These are phyloP conservation scores for Penicillium maclennaniae DNA, from an alignment of 495 filamentous ascomycete species.

Conservation along the genomic window DNA sequence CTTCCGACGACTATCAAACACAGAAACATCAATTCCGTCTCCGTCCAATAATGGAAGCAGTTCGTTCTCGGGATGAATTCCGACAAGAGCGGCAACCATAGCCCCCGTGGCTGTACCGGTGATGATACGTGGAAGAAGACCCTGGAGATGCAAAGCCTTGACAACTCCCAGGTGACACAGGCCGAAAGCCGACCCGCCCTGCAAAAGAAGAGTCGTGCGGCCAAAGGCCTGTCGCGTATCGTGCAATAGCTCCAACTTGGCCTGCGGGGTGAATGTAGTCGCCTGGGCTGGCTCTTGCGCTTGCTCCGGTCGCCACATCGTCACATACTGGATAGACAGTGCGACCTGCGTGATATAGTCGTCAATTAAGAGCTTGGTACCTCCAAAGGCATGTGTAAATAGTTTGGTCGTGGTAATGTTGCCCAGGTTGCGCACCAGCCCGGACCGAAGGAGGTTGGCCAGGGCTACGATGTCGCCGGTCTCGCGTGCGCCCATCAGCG, in stretches of 20 bases:
- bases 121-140: constrained; percentile 83
- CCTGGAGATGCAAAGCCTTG: constrained; percentile 80
- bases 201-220: constrained; percentile 77
- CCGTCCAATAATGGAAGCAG: constrained; percentile 71
- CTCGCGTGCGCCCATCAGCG: constrained; percentile 70
- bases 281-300: constrained; percentile 47
- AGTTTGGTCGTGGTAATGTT: constrained; percentile 84
- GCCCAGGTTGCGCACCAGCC: constrained; percentile 84
- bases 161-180: constrained; percentile 89
- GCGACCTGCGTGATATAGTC: constrained; percentile 86
- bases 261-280: constrained; percentile 69
- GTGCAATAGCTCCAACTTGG: constrained; percentile 82
- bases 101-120: constrained; percentile 89
- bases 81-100: constrained; percentile 84
- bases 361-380: constrained; percentile 86
- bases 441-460: constrained; percentile 76
- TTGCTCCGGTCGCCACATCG: constrained; percentile 60
- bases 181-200: constrained; percentile 90
- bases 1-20: constrained; percentile 53
- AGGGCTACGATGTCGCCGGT: constrained; percentile 70
- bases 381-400: constrained; percentile 81
- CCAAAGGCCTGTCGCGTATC: constrained; percentile 91
- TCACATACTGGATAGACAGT: constrained; percentile 73
- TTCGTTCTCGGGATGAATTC: constrained; percentile 85
- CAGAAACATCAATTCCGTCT: constrained; percentile 76